Base-by-base conservation (phyloP, 2,329 filamentous ascomycete genomes). In the Ophiocordyceps camponoti-leonardi region DNA sequence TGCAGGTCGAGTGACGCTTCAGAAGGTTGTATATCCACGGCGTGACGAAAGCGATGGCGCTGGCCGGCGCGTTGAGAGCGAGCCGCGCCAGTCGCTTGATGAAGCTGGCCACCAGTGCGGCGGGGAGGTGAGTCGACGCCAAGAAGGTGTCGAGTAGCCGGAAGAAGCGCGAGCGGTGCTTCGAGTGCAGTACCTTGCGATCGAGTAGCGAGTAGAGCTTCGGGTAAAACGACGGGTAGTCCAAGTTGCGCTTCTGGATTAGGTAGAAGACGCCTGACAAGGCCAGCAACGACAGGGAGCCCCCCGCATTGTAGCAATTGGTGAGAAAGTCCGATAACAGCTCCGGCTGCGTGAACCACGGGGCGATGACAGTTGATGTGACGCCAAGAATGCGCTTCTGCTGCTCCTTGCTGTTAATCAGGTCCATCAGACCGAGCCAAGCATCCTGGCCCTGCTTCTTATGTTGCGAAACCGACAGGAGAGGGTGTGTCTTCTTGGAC, bases 21-120 rank as follows among this genome's bases (percentile, higher is more conserved):
- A 98, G 73, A 53, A 94, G 73, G 63, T 98, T 98, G 69, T 98
- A 98, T 44, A 90, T 80, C 79, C 86, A 95, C 1, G 92, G 93
- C 11, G 96, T 72, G 42, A 94, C 79, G 45, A 80, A 81, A 16
- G 96, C 88, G 45, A 96, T 83, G 28, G 86, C 88, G 31, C 85
- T 79, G 2, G 93, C 92, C 2, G 93, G 90, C 0, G 86, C 88
- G 56, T 85, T 80, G n/a, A 98, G 72, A 16, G 85, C 77, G 35
- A 96, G 71, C 45, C 90, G 75, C 4, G 87, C 78, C 10, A 98
- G 72, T n/a, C 86, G 77, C 65, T 98, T 98, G 67, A 98, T 80
- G 64, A 98, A 98, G 62, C 87, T 94, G 13, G 92, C 90, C 2
- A 98, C 85, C 37, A 98, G 71, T 4, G 81, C 79, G 5, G 86